Percentiles rank a stretch among this genome's conserved stretches.
These are phyloP conservation scores for Candida silvatica DNA, from an alignment of 805 yeast genomes.

Conservation along the genomic window DNA sequence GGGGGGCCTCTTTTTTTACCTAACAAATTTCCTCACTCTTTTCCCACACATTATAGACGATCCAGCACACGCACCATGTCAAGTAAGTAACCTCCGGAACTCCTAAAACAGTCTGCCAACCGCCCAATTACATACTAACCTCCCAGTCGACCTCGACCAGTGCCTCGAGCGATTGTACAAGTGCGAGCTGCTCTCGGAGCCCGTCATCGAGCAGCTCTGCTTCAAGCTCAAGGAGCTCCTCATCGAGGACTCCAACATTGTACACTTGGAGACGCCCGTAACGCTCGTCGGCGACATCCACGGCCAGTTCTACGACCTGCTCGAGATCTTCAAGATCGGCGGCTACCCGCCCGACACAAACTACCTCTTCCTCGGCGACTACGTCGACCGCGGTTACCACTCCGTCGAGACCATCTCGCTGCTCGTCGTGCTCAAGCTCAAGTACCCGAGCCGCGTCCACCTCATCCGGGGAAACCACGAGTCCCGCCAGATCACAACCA, in stretches of 20 bases:
- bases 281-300: conserved; percentile 97
- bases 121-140: conserved; percentile 7
- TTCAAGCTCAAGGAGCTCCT: conserved; percentile 76
- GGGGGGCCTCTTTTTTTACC: too few species aligned
- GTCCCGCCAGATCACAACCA: conserved; percentile 92
- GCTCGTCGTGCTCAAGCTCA: conserved; percentile 70
- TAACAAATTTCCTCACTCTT: too few species aligned
- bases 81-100: too few species aligned
- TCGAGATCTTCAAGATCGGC: conserved; percentile 90
- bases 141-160: conserved; percentile 48
- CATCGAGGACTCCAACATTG: conserved; percentile 77
- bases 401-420: conserved; percentile 88
- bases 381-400: conserved; percentile 92
- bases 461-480: conserved; percentile 94
- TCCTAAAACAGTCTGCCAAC: too few species aligned
- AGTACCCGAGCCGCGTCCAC: conserved; percentile 80
- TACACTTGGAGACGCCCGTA: conserved; percentile 76
- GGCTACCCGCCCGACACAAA: conserved; percentile 92
- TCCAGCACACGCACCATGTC: too few species aligned
- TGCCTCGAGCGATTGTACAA: conserved; percentile 60
- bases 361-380: conserved; percentile 89
- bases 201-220: conserved; percentile 64
- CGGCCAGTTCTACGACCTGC: conserved; percentile 90
- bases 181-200: conserved; percentile 62
- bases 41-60: too few species aligned